Percentiles rank a stretch among this genome's conserved stretches.
Conservation (phyloP, 345 rosid genomes). For the Heritiera fomes region DNA sequence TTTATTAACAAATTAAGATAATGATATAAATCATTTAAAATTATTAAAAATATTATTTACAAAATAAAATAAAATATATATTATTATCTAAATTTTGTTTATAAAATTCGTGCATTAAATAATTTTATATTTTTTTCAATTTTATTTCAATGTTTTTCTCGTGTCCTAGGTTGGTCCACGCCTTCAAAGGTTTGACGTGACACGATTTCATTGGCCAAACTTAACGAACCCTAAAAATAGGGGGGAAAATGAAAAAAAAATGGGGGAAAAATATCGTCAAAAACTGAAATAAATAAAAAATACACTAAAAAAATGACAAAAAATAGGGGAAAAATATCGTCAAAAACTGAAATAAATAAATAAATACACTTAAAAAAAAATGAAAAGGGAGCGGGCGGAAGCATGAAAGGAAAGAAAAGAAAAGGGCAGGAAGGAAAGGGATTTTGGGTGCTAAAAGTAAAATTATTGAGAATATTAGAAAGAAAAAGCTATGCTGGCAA, state of each 20-base stretch:
- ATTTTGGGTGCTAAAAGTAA: background rate
- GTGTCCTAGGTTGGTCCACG: background rate
- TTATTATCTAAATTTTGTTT: no score
- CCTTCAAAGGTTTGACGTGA: background rate
- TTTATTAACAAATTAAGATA: no score
- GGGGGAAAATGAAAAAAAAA: no score
- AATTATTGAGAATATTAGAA: background rate
- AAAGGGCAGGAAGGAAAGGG: background rate
- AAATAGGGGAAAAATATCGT: no score
- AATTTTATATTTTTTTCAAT: no score
- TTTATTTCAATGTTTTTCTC: no score
- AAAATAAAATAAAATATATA: no score
- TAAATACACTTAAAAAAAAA: background rate
- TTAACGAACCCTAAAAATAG: no score
- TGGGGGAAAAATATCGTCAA: background rate
- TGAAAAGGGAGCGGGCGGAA: background rate
- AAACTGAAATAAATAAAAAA: no score
- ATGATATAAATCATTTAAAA: no score
- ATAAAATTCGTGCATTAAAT: no score
- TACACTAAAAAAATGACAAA: background rate
- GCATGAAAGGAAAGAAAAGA: background rate
- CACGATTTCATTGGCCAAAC: background rate
- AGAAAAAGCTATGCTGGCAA: conserved; percentile 34
- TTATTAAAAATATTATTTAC: no score
- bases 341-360: background rate